Evolutionary conservation across 1,139 yeast species (phyloP).

Genomic region (Magnusiomyces paraingens): DNA sequence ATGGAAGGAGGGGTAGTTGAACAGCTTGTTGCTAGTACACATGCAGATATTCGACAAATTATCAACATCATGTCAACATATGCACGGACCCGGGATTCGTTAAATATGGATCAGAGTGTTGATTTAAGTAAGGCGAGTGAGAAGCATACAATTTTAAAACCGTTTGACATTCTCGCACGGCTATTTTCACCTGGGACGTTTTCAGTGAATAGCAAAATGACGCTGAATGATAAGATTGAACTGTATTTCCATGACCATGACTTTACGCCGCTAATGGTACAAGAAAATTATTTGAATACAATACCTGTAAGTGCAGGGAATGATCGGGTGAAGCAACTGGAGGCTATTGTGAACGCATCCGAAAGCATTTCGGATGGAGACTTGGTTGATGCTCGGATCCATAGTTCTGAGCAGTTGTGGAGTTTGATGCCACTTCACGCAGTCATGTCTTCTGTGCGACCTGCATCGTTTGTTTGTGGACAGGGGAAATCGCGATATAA

Average conservation of each 20-base stretch:
- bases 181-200: slow-evolving; percentile 59
- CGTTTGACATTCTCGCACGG: slow-evolving; percentile 82
- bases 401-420: slow-evolving; percentile 96
- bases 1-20: slow-evolving; percentile 77
- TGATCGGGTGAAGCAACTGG: slow-evolving; percentile 40
- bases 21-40: slow-evolving; percentile 76
- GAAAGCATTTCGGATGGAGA: slow-evolving; percentile 81
- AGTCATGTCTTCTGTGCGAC: slow-evolving; percentile 76
- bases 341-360: slow-evolving; percentile 70
- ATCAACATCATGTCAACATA: slow-evolving; percentile 84
- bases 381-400: slow-evolving; percentile 68
- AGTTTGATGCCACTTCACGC: slow-evolving; percentile 90
- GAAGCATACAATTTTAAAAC: slow-evolving; percentile 83
- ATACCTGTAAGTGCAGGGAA: slow-evolving; percentile 38
- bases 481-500: slow-evolving; percentile 58
- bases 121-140: slow-evolving; percentile 68
- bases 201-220: slow-evolving; percentile 44
- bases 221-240: slow-evolving; percentile 77
- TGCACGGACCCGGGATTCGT: slow-evolving; percentile 57
- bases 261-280: slow-evolving; percentile 91
- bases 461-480: slow-evolving; percentile 74
- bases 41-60: slow-evolving; percentile 90
- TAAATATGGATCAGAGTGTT: slow-evolving; percentile 47
- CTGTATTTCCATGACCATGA: slow-evolving; percentile 93
- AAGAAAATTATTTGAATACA: slow-evolving; percentile 78